A percentile compares a stretch with the other conserved stretches of the same genome.
Evolutionary conservation across 2,329 filamentous ascomycete species (phyloP).

Genomic region (Tricladium varicosporioides): DNA sequence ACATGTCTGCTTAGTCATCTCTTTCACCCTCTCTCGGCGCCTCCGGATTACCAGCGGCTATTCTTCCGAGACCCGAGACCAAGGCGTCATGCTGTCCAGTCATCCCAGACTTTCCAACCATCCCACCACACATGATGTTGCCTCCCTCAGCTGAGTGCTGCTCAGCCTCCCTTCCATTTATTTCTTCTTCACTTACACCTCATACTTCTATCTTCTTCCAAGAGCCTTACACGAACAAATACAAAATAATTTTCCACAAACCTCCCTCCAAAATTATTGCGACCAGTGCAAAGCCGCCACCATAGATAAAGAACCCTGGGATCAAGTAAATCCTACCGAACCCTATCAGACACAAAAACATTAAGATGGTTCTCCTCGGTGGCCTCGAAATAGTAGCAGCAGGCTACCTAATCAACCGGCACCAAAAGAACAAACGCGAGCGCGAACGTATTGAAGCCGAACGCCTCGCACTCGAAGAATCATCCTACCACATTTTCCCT

Average conservation of each 20-base stretch:
- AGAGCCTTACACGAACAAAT: not conserved
- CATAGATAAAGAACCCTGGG: too few species aligned
- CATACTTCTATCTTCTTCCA: not conserved
- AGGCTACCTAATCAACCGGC: constrained; percentile 31
- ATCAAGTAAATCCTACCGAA: not conserved
- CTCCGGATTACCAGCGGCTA: too few species aligned
- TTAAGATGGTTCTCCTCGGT: constrained; percentile 52
- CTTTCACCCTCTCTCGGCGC: too few species aligned
- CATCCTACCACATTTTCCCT: constrained; percentile 24
- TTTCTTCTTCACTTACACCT: not conserved
- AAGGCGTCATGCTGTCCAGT: not conserved
- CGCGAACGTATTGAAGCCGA: constrained; percentile 27
- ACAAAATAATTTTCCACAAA: too few species aligned
- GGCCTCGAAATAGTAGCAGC: constrained; percentile 32
- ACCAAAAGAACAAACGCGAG: constrained; percentile 31
- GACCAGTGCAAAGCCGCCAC: not conserved
- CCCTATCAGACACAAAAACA: not conserved
- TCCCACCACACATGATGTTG: not conserved
- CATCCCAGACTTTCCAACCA: not conserved
- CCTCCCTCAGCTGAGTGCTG: not conserved
- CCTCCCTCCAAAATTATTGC: not conserved
- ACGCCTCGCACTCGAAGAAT: constrained; percentile 23
- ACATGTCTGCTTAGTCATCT: too few species aligned
- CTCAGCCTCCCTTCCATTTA: constrained; percentile 2
- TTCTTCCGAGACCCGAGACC: too few species aligned